These are phyloP conservation scores for Nicotiana sylvestris DNA, from an alignment of 257 asterid species.

Conservation along the genomic window DNA sequence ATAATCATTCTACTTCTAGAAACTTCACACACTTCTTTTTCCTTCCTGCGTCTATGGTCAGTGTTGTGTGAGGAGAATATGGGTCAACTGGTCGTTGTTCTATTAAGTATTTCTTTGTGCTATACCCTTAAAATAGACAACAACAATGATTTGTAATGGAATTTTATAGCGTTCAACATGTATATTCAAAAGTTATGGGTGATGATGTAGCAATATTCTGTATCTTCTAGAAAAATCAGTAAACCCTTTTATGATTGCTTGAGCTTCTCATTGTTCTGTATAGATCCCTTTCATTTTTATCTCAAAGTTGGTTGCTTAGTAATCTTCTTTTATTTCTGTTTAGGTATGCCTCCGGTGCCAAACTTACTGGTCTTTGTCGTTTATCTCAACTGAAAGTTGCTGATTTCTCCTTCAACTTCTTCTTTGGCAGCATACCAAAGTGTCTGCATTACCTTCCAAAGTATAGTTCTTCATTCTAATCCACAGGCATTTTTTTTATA, in stretches of 20 bases:
- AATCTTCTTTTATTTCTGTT: conserved; percentile 8
- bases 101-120: neutral
- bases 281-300: conserved; percentile 12
- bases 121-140: neutral
- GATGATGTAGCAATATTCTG: neutral
- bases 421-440: conserved; percentile 70
- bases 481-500: neutral
- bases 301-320: neutral
- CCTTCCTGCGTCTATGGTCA: neutral
- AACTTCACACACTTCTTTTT: neutral
- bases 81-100: neutral
- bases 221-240: neutral
- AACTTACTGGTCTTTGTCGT: conserved; percentile 60
- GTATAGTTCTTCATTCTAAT: conserved; percentile 29
- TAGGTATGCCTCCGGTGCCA: conserved; percentile 54
- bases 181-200: neutral
- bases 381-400: conserved; percentile 61
- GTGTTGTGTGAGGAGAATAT: neutral
- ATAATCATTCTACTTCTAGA: neutral
- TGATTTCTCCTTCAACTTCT: conserved; percentile 79
- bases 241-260: neutral
- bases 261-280: neutral
- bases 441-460: conserved; percentile 70
- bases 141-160: neutral
- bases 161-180: neutral